A percentile compares a stretch with the other conserved stretches of the same genome.
phyloP scores from a whole-genome alignment of 108 stramenopile genomes.

The Nannochloropsis granulata region DNA sequence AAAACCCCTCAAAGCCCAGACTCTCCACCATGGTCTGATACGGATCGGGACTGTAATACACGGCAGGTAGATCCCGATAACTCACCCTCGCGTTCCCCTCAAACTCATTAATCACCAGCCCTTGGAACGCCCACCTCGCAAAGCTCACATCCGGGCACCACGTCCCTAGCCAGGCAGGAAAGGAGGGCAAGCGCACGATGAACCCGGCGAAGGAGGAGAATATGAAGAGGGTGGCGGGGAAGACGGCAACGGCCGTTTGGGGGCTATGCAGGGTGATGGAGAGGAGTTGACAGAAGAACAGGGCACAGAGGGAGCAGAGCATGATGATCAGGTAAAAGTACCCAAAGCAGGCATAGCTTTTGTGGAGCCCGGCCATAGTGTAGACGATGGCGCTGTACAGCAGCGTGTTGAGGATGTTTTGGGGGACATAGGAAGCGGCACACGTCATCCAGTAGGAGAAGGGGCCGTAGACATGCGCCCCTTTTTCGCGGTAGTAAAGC shows the following conservation, averaged over 20 bases:
- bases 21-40: neutral
- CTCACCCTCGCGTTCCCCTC: neutral
- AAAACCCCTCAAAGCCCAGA: neutral
- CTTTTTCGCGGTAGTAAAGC: conserved; percentile 37
- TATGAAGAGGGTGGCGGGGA: conserved; percentile 30
- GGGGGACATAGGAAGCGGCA: conserved; percentile 3
- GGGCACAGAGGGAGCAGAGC: conserved; percentile 22
- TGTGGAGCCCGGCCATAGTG: conserved; percentile 19
- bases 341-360: conserved; percentile 6
- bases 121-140: conserved; percentile 23
- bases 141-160: conserved; percentile 34
- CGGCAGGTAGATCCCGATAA: neutral
- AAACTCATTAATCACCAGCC: conserved; percentile 28
- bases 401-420: conserved; percentile 9
- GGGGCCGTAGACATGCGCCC: conserved; percentile 30
- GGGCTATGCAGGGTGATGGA: neutral
- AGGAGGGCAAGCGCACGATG: conserved; percentile 27
- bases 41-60: neutral
- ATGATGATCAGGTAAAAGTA: conserved; percentile 25
- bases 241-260: conserved; percentile 30
- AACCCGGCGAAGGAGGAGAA: conserved; percentile 33
- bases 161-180: conserved; percentile 21
- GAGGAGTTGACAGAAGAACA: conserved; percentile 15
- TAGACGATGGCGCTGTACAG: conserved; percentile 3
- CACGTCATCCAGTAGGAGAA: conserved; percentile 27